These are phyloP conservation scores for Ulvella scutata DNA, from an alignment of 139 green algal species.

Conservation along the genomic window DNA sequence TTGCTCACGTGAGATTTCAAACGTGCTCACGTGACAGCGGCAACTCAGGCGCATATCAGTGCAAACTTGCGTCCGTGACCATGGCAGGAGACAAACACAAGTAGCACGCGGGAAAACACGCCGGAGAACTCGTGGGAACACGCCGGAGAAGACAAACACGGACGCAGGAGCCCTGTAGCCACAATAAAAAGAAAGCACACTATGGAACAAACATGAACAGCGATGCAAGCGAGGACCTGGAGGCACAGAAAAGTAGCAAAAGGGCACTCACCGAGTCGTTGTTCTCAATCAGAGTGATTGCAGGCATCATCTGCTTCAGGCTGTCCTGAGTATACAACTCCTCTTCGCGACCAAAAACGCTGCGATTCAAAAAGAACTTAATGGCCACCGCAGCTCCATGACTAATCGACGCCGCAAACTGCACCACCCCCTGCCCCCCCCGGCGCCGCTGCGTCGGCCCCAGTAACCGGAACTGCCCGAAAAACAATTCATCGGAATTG, in stretches of 20 bases:
- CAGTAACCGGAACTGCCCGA: background rate
- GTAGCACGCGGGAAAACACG: no score
- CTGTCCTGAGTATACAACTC: background rate
- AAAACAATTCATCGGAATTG: background rate
- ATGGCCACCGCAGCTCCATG: background rate
- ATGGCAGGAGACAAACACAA: no score
- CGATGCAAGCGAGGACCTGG: no score
- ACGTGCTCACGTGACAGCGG: no score
- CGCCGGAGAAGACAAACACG: no score
- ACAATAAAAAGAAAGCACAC: no score
- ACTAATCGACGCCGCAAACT: background rate
- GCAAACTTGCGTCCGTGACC: no score
- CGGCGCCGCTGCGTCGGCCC: background rate
- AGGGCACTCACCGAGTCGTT: background rate
- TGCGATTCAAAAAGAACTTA: background rate
- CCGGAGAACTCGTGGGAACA: no score
- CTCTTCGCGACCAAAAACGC: background rate
- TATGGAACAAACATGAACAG: no score
- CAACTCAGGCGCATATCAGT: no score
- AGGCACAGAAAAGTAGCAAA: background rate
- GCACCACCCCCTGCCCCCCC: background rate
- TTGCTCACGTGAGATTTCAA: no score
- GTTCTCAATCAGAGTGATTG: background rate
- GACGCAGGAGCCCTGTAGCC: no score
- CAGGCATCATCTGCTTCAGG: background rate